Percentiles rank a stretch among this genome's conserved stretches.
Conservation (phyloP, 1,284 basidiomycete species). For the Mrakiaceae sp. region DNA sequence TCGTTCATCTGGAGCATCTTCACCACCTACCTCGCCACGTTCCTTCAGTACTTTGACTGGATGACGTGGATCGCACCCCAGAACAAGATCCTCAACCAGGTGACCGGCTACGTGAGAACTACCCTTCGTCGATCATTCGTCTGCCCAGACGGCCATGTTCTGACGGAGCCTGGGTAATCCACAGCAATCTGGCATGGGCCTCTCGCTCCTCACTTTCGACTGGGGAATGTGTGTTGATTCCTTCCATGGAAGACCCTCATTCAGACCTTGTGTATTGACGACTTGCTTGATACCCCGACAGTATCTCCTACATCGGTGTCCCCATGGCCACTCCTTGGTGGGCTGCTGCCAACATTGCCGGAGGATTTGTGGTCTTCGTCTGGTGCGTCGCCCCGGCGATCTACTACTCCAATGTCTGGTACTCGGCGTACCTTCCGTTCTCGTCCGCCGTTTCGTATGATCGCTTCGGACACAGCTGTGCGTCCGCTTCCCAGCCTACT, state of each 20-base stretch:
- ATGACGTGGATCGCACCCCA: conserved; percentile 14
- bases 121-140: neutral
- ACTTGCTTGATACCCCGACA: conserved; percentile 34
- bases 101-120: conserved; percentile 20
- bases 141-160: neutral
- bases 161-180: neutral
- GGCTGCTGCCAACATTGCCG: neutral
- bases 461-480: no score
- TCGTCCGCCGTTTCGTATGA: neutral
- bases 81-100: conserved; percentile 14
- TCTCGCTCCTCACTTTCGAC: conserved; percentile 11
- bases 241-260: conserved; percentile 8
- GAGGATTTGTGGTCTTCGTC: conserved; percentile 28
- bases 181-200: conserved; percentile 8
- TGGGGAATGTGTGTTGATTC: neutral
- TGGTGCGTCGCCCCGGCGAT: conserved; percentile 6
- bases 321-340: conserved; percentile 50
- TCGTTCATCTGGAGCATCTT: conserved; percentile 12
- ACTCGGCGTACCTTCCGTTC: conserved; percentile 12
- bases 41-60: conserved; percentile 14
- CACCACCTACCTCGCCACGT: conserved; percentile 9
- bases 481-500: no score
- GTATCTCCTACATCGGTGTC: conserved; percentile 74
- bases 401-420: conserved; percentile 12
- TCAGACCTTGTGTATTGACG: neutral